phyloP scores from a whole-genome alignment of 257 asterid species.

The Solanum etuberosum region DNA sequence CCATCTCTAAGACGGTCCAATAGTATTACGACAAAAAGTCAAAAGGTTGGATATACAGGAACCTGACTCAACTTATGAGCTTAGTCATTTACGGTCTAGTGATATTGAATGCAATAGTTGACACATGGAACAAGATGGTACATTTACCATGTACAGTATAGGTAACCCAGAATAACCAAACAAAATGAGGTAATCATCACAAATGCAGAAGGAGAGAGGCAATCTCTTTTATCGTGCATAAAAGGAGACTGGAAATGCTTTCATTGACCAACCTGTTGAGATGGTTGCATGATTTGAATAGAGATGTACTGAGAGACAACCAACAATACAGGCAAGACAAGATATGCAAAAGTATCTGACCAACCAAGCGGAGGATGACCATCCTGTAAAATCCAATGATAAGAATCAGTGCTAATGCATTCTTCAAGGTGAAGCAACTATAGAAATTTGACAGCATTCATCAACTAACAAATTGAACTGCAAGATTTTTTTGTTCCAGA shows the following conservation, averaged over 20 bases:
- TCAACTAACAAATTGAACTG: neutral
- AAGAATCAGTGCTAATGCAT: neutral
- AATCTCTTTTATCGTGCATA: neutral
- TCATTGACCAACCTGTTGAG: constrained; percentile 54
- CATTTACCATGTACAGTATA: neutral
- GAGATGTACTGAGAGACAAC: constrained; percentile 70
- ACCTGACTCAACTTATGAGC: neutral
- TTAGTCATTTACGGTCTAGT: neutral
- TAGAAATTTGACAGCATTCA: neutral
- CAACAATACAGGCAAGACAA: constrained; percentile 80
- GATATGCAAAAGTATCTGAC: constrained; percentile 91
- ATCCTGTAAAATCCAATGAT: constrained; percentile 36
- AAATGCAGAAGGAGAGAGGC: neutral
- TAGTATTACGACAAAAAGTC: neutral
- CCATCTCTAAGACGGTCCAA: neutral
- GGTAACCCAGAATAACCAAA: neutral
- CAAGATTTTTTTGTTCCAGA: neutral
- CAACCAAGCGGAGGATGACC: constrained; percentile 99
- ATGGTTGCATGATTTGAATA: constrained; percentile 84
- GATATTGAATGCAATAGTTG: neutral
- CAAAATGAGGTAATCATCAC: neutral
- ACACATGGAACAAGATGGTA: neutral
- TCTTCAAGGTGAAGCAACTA: neutral
- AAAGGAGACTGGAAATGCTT: neutral
- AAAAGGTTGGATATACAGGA: neutral